Evolutionary conservation across 2,329 filamentous ascomycete genomes (phyloP).

Genomic region (Salinomyces thailandicus): DNA sequence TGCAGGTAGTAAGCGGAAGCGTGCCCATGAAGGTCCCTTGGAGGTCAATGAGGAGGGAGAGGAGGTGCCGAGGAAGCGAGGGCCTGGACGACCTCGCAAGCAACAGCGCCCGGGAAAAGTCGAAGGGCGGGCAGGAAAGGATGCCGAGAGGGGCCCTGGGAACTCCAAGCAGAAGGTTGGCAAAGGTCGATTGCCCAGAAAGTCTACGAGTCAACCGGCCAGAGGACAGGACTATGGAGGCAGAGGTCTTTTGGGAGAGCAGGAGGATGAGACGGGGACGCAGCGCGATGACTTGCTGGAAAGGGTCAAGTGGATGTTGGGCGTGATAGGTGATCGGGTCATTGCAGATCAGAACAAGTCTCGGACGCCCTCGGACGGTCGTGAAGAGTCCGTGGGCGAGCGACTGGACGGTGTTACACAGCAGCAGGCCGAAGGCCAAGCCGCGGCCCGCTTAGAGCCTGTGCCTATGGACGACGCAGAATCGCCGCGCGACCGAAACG

Average conservation of each 20-base stretch:
- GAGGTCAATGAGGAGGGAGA: slow-evolving; percentile 1
- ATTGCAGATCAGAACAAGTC: too few species aligned
- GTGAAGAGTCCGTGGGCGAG: too few species aligned
- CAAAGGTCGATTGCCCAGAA: not conserved
- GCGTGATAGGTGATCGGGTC: not conserved
- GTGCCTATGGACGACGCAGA: not conserved
- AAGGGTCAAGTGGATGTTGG: slow-evolving; percentile 7
- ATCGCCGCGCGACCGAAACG: not conserved
- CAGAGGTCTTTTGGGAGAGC: too few species aligned
- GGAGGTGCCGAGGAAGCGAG: slow-evolving; percentile 2
- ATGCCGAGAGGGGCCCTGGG: not conserved
- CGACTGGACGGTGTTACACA: too few species aligned
- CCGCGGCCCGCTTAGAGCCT: not conserved
- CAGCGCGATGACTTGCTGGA: slow-evolving; percentile 4
- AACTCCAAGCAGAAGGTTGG: slow-evolving; percentile 3
- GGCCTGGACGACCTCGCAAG: slow-evolving; percentile 8
- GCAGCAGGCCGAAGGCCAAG: too few species aligned
- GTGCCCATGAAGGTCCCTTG: slow-evolving; percentile 1
- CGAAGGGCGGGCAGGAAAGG: not conserved
- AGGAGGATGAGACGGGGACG: too few species aligned
- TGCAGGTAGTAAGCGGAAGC: slow-evolving; percentile 1
- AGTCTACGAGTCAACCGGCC: not conserved
- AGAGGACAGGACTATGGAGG: not conserved
- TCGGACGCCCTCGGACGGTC: too few species aligned
- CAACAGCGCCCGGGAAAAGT: slow-evolving; percentile 3